These are phyloP conservation scores for Penicillium taxi DNA, from an alignment of 495 filamentous ascomycete genomes.

Conservation along the genomic window DNA sequence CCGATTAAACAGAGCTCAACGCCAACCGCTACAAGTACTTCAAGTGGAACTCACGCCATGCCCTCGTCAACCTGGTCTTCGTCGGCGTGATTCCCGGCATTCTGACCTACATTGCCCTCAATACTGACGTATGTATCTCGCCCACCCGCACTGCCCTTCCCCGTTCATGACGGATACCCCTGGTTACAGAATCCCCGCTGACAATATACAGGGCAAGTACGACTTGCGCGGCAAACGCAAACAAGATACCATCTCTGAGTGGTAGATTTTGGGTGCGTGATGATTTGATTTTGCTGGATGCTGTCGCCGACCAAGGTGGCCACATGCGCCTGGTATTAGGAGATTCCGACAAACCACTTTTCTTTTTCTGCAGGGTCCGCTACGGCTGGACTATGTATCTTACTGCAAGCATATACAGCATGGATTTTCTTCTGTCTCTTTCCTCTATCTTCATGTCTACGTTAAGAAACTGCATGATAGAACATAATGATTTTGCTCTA, in stretches of 20 bases:
- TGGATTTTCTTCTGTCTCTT: conserved; percentile 18
- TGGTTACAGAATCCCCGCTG: conserved; percentile 6
- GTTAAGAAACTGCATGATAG: too few species aligned
- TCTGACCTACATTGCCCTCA: conserved; percentile 62
- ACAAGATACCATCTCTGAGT: conserved; percentile 74
- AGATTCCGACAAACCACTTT: conserved; percentile 5
- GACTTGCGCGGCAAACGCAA: conserved; percentile 79
- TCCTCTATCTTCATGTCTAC: background rate
- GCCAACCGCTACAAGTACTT: conserved; percentile 90
- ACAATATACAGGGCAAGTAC: conserved; percentile 63
- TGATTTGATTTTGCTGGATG: conserved; percentile 2
- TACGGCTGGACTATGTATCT: conserved; percentile 24
- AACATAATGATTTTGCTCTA: too few species aligned
- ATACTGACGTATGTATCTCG: conserved; percentile 66
- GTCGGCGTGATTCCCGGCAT: conserved; percentile 59
- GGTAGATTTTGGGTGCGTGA: conserved; percentile 30
- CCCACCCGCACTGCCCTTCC: background rate
- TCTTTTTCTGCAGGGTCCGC: conserved; percentile 11
- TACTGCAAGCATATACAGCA: conserved; percentile 37
- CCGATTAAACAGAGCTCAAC: conserved; percentile 57
- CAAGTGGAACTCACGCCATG: conserved; percentile 79
- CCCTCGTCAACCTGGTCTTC: conserved; percentile 68
- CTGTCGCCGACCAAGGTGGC: background rate
- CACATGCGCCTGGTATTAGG: too few species aligned
- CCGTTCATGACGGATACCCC: background rate